Evolutionary conservation across 441 rosid species (phyloP).

Genomic region (Erysimum pusillum): DNA sequence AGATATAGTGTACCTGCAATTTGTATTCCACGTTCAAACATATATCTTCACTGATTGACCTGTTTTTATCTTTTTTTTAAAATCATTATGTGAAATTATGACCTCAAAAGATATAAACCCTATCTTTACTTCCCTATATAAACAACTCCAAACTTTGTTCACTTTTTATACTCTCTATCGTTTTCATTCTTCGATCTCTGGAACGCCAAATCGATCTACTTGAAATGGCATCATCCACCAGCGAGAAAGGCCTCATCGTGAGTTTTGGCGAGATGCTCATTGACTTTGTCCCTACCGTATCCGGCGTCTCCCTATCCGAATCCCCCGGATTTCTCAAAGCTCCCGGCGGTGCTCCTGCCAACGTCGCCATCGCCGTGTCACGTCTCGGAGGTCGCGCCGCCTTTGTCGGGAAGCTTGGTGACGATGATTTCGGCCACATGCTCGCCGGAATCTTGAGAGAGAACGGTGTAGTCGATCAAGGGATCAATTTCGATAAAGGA

Average conservation of each 20-base stretch:
- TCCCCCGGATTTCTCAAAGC: slow-evolving; percentile 60
- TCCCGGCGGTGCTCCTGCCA: slow-evolving; percentile 70
- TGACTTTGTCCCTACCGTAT: slow-evolving; percentile 58
- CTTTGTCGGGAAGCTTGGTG: slow-evolving; percentile 62
- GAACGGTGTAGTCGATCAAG: slow-evolving; percentile 53
- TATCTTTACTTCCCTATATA: slow-evolving; percentile 38
- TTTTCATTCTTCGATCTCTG: slow-evolving; percentile 10
- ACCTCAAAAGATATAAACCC: slow-evolving; percentile 25
- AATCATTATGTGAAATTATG: not conserved
- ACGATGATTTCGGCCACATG: slow-evolving; percentile 64
- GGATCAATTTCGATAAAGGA: slow-evolving; percentile 54
- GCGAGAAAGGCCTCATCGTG: slow-evolving; percentile 51
- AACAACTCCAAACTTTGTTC: slow-evolving; percentile 10
- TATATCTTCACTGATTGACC: not conserved
- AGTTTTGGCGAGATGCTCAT: slow-evolving; percentile 65
- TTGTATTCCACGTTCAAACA: slow-evolving; percentile 3
- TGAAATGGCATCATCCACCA: slow-evolving; percentile 51
- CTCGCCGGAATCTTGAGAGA: slow-evolving; percentile 56
- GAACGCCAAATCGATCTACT: not conserved
- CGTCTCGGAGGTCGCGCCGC: slow-evolving; percentile 62
- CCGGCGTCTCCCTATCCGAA: slow-evolving; percentile 61
- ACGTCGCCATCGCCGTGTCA: slow-evolving; percentile 59
- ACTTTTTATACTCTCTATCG: slow-evolving; percentile 15
- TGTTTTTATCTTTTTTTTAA: not conserved
- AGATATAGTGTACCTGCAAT: not conserved